Evolutionary conservation across 139 green algal species (phyloP).

Genomic region (Asterochloris erici): DNA sequence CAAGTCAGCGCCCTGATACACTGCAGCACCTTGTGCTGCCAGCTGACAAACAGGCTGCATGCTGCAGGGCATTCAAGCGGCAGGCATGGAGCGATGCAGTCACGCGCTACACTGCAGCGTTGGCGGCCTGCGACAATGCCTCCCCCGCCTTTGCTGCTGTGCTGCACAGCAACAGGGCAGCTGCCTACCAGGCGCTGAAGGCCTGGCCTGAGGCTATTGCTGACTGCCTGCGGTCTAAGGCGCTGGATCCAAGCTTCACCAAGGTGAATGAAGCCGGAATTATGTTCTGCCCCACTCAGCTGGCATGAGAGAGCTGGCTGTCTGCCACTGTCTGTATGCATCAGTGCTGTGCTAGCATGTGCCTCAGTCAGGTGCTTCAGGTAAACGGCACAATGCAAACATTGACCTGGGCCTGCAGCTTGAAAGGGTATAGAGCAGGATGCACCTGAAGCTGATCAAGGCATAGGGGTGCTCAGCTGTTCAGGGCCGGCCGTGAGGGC

Average conservation of each 20-base stretch:
- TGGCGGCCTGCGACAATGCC: background rate
- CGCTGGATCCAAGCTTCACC: slow-evolving; percentile 61
- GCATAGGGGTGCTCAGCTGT: too few relatives aligned
- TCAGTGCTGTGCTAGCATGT: too few relatives aligned
- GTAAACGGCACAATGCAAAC: too few relatives aligned
- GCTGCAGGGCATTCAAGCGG: slow-evolving; percentile 19
- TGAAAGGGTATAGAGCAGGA: too few relatives aligned
- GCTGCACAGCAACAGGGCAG: slow-evolving; percentile 76
- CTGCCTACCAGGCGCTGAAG: slow-evolving; percentile 50
- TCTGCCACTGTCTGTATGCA: too few relatives aligned
- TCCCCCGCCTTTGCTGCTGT: slow-evolving; percentile 54
- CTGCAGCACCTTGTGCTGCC: background rate
- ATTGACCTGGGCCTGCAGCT: too few relatives aligned
- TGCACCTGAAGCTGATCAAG: too few relatives aligned
- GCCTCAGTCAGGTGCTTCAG: too few relatives aligned
- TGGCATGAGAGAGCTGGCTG: too few relatives aligned
- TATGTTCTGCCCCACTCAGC: too few relatives aligned
- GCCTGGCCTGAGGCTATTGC: slow-evolving; percentile 56
- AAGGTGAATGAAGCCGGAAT: slow-evolving; percentile 26
- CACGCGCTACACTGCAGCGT: slow-evolving; percentile 16
- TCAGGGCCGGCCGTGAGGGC: too few relatives aligned
- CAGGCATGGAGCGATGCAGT: slow-evolving; percentile 2
- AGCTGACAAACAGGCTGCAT: background rate
- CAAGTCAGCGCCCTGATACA: background rate
- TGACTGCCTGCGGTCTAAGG: slow-evolving; percentile 67